These are phyloP conservation scores for Sclerotinia nivalis DNA, from an alignment of 2,329 filamentous ascomycete genomes.

Conservation along the genomic window DNA sequence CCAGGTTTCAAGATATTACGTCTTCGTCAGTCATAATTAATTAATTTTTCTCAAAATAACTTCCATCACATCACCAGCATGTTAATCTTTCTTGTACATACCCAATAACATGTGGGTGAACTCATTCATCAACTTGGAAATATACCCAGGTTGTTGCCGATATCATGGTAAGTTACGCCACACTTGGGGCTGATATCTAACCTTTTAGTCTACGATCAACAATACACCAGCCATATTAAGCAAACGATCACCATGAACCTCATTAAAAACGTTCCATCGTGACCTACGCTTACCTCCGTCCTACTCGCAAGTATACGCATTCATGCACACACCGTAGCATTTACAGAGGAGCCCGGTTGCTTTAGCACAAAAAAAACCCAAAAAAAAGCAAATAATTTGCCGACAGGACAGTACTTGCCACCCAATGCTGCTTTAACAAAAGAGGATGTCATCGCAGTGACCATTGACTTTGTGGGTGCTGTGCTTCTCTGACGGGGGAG, in stretches of 20 bases:
- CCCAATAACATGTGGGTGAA: neutral
- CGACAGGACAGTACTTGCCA: constrained; percentile 11
- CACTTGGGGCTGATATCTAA: constrained; percentile 11
- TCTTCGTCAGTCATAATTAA: neutral
- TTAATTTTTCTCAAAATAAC: neutral
- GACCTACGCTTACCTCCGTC: neutral
- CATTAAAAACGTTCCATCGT: neutral
- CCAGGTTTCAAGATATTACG: neutral
- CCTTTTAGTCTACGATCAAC: neutral
- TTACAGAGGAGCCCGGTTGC: constrained; percentile 9
- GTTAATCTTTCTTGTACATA: neutral
- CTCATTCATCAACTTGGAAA: neutral
- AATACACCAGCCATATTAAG: constrained; percentile 5
- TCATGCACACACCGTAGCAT: neutral
- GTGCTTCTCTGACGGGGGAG: neutral
- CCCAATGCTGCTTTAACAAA: constrained; percentile 20
- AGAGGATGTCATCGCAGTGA: neutral
- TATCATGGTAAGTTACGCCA: neutral
- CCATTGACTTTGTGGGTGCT: neutral
- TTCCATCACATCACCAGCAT: neutral
- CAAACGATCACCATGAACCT: constrained; percentile 13
- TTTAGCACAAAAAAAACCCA: neutral
- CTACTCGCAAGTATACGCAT: neutral
- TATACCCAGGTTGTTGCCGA: neutral
- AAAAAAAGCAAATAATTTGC: constrained; percentile 1